These are phyloP conservation scores for Alternaria sp. DNA, from an alignment of 2,329 filamentous ascomycete species.

Conservation along the genomic window DNA sequence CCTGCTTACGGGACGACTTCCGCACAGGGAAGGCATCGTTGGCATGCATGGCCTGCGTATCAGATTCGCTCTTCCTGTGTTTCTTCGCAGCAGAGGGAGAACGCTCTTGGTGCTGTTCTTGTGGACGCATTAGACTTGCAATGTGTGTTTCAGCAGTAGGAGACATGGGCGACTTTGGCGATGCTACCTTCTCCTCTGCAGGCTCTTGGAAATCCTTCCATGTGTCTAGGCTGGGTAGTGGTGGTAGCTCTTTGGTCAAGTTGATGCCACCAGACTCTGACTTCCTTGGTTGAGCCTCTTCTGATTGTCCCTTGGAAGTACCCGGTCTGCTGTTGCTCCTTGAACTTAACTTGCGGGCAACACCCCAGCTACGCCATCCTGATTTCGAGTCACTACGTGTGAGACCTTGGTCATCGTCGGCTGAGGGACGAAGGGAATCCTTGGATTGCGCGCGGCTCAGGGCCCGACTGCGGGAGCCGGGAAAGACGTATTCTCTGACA, in stretches of 20 bases:
- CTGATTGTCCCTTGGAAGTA: conserved; percentile 38
- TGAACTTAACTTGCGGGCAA: conserved; percentile 46
- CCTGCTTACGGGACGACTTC: conserved; percentile 23
- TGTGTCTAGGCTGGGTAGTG: conserved; percentile 56
- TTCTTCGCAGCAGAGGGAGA: conserved; percentile 34
- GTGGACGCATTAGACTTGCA: conserved; percentile 47
- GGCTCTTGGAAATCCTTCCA: conserved; percentile 40
- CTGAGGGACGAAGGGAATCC: conserved; percentile 38
- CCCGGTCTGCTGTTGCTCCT: conserved; percentile 43
- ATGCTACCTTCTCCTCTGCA: conserved; percentile 24
- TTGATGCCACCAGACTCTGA: conserved; percentile 43
- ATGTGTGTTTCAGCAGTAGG: conserved; percentile 41
- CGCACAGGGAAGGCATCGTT: conserved; percentile 29
- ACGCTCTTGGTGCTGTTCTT: conserved; percentile 36
- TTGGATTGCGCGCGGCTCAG: conserved; percentile 47
- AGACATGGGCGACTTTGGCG: conserved; percentile 27
- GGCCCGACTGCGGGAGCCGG: conserved; percentile 37
- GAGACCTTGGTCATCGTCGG: conserved; percentile 21
- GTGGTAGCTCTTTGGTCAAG: conserved; percentile 58
- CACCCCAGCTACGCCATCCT: conserved; percentile 52
- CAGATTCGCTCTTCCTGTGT: conserved; percentile 42
- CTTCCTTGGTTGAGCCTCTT: conserved; percentile 39
- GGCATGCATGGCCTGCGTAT: conserved; percentile 37
- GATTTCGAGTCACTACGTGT: conserved; percentile 37
- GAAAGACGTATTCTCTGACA: conserved; percentile 55